A percentile compares a stretch with the other conserved stretches of the same genome.
phyloP scores from a whole-genome alignment of 352 stramenopile genomes.

The Plasmopara halstedii region DNA sequence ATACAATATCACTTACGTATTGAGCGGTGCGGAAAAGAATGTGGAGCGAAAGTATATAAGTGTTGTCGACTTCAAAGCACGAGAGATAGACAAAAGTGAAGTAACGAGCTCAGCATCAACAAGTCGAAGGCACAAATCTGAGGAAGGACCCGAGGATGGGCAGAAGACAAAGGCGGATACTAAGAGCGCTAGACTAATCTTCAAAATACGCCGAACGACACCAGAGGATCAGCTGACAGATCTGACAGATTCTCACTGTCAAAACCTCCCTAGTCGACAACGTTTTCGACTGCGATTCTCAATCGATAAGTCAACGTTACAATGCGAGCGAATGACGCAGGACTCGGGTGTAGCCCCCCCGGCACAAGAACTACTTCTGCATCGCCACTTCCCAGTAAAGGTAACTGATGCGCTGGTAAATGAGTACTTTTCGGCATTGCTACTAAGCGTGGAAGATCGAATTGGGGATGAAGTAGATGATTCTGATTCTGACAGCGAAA shows the following conservation, averaged over 20 bases:
- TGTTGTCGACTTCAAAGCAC: constrained; percentile 41
- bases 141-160: constrained; percentile 8
- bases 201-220: constrained; percentile 13
- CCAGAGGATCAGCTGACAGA: constrained; percentile 18
- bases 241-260: constrained; percentile 10
- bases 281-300: constrained; percentile 41
- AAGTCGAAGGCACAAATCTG: constrained; percentile 7
- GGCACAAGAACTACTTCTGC: constrained; percentile 38
- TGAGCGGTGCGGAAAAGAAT: constrained; percentile 69
- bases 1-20: constrained; percentile 70
- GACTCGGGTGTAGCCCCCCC: neutral
- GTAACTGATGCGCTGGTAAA: constrained; percentile 28
- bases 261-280: constrained; percentile 7
- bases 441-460: constrained; percentile 35
- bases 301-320: constrained; percentile 31
- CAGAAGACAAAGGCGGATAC: constrained; percentile 3
- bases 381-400: constrained; percentile 54
- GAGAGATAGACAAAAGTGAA: constrained; percentile 20
- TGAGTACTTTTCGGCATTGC: constrained; percentile 25
- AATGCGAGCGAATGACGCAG: constrained; percentile 25
- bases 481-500: constrained; percentile 38
- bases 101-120: constrained; percentile 1
- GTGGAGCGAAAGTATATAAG: constrained; percentile 78
- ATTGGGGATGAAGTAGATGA: constrained; percentile 34
- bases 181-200: constrained; percentile 19